These are phyloP conservation scores for Fistulina hepatica DNA, from an alignment of 1,284 basidiomycete species.

Conservation along the genomic window DNA sequence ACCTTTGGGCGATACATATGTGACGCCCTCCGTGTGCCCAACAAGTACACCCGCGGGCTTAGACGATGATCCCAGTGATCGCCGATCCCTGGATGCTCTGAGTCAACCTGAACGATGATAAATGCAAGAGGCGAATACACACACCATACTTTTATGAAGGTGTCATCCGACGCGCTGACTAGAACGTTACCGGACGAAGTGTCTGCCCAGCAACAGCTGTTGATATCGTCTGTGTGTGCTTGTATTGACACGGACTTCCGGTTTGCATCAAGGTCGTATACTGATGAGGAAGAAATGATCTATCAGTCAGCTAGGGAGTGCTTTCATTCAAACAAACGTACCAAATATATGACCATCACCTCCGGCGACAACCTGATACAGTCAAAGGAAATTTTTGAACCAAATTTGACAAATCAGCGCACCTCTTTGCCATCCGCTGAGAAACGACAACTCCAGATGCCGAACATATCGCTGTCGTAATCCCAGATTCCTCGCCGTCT, in stretches of 20 bases:
- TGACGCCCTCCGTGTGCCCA: constrained; percentile 93
- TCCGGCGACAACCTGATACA: constrained; percentile 72
- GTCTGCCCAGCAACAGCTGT: constrained; percentile 95
- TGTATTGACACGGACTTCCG: constrained; percentile 71
- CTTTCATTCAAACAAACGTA: constrained; percentile 20
- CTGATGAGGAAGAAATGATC: constrained; percentile 28
- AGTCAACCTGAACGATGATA: constrained; percentile 2
- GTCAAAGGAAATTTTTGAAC: too few relatives aligned
- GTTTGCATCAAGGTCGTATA: constrained; percentile 83
- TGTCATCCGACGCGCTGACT: constrained; percentile 90
- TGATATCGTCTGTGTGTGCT: constrained; percentile 87
- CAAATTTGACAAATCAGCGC: too few relatives aligned
- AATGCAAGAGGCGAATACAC: constrained; percentile 15
- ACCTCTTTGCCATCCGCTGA: constrained; percentile 93
- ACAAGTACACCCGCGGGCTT: constrained; percentile 89
- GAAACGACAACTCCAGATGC: constrained; percentile 90
- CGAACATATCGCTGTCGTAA: constrained; percentile 38
- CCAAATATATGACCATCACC: constrained; percentile 72
- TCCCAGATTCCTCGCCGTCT: constrained; percentile 25
- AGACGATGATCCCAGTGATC: constrained; percentile 68
- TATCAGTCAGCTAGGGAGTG: not conserved
- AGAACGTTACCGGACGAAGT: constrained; percentile 86
- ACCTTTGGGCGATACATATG: constrained; percentile 79
- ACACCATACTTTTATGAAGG: constrained; percentile 90
- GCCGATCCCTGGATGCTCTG: constrained; percentile 64